Base-by-base conservation (phyloP, 768 basidiomycete genomes). In the Rhodosporidiobolus sp. region DNA sequence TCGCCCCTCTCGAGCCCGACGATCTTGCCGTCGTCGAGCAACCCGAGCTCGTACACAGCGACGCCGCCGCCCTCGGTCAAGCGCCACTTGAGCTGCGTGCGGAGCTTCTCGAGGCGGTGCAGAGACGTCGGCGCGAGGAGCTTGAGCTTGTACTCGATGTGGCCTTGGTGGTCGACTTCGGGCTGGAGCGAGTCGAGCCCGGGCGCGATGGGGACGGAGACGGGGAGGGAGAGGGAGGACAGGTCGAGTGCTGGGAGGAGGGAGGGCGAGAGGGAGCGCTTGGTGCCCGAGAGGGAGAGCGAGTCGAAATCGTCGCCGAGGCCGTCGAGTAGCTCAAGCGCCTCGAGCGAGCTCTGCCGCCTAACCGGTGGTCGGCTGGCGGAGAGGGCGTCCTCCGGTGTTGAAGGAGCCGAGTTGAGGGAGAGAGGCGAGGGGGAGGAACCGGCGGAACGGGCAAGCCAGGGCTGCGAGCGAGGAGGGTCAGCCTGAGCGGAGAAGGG, bases 31-130 rank as follows among this genome's bases (percentile, higher is more conserved):
- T 90, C 89, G 79, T 98, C 94, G 32, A 90, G 88, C 1, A 98
- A 89, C n/a, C 84, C 84, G 46, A 84, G 78, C 76, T 93, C 91
- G 72, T 93, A 93, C 79, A 90, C 88, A 0, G 91, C 91, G 77
- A 88, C 87, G 1, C 90, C 90, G 3, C 89, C 87, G 24, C 92
- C 92, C 79, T 93, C 89, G 59, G 90, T 86, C 16, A 94, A 85
- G 4, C 94, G 87, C 94, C 95, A 97, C 79, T 95, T 94, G 81
- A 96, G 87, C 82, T 97, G 94, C 0, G 94, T 97, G 66, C 93
- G 90, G 30, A 98, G 88, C 48, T 81, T 70, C 61, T 82, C 82
- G 74, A 84, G 82, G 26, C 83, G 78, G 56, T 83, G 80, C 1
- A 79, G 75, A 24, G 62, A 56, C 8, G 62, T 60, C 26, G 73